Evolutionary conservation across 2,329 filamentous ascomycete genomes (phyloP), one percentile per base, ranked within the genome.

Genomic region (Penicillium rolfsii): DNA sequence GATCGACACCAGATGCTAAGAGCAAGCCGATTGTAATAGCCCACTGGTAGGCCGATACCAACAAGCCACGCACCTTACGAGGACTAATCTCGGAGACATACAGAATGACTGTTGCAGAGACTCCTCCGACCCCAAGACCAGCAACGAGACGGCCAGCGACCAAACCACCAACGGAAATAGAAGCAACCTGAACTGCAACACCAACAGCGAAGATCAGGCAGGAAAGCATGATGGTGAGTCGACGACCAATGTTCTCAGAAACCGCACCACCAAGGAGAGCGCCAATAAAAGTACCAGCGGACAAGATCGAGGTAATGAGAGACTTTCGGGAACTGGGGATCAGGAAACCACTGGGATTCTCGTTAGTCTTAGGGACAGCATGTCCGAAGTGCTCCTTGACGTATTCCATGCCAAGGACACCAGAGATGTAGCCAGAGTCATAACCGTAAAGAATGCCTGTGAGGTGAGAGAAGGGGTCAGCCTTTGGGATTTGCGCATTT

Each of bases 21-120:
- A 94, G 81, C 65, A 95, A 80, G 77, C 91, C 91, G 64, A 93
- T 84, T 59, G 90, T 93, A 76, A 93, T 89, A 75, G 87, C 91
- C 83, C 92, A 93, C 73, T 93, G 90, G 80, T 93, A 93, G 5
- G 89, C 89, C 1, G 89, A 86, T 16, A 94, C 90, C 56, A 93
- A 84, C 57, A 89, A 87, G 71, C 90, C 90, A 71, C 91, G 87
- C 66, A 94, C 88, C 75, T 89, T 90, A 74, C 84, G 85, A 62
- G 89, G 88, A 54, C 76, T 74, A 73, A 93, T 91, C 78, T 93
- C 91, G 52, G 89, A 91, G 90, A 95, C 94, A 84, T 94, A 93
- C 62, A 92, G 82, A 72, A 93, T 91, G 75, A 93, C 87, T 69
- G 91, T 87, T 70, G 90, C 89, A 11, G 89, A 91, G 68, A 91